Base-by-base conservation (phyloP, 2,329 filamentous ascomycete species). In the Sporothrix dimorphospora region DNA sequence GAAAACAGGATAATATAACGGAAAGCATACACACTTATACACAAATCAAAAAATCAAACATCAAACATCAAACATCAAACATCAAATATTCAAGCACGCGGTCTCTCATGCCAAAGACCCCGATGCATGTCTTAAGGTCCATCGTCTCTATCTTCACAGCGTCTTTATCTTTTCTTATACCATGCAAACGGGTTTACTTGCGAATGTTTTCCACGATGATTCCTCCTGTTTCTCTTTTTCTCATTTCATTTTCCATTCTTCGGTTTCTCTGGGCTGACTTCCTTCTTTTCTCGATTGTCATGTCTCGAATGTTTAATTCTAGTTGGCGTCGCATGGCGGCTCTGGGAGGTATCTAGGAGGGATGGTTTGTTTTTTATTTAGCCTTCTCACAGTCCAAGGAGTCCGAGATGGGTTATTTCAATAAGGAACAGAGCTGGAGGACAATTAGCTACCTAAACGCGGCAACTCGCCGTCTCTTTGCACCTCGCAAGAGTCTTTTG, bases 1-100 rank as follows among this genome's bases (percentile, higher is more conserved):
- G 72, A 74, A 73, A 76, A 73, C 73, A 76, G 74, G 75, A 76
- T 75, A 75, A 74, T 76, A 73, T 73, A 74, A 71, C 73, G 74
- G 75, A 76, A 74, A 71, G 75, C 72, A 75, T 73, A 74, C 73
- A 73, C 73, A 74, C 59, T 34, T 16, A 49, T 34, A 47, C 61
- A 66, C 40, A 47, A n/a, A 66, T 4, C 4, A 34, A 47, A 24
- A 66, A 42, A 8, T n/a, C 19, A 19, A 19, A 61, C n/a, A 12
- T 38, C n/a, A 42, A 45, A 61, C 19, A 16, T 49, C 14, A 11
- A 65, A 24, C 27, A 49, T 19, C 42, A 61, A 21, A 40, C 24
- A 40, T 34, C 57, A 21, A 19, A 19, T 19, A 27, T 47, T n/a
- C 61, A 30, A 16, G 9, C 11, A 47, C 27, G 2, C 9, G 4